These are phyloP conservation scores for Teunomyces cretensis DNA, from an alignment of 805 yeast species.

Conservation along the genomic window DNA sequence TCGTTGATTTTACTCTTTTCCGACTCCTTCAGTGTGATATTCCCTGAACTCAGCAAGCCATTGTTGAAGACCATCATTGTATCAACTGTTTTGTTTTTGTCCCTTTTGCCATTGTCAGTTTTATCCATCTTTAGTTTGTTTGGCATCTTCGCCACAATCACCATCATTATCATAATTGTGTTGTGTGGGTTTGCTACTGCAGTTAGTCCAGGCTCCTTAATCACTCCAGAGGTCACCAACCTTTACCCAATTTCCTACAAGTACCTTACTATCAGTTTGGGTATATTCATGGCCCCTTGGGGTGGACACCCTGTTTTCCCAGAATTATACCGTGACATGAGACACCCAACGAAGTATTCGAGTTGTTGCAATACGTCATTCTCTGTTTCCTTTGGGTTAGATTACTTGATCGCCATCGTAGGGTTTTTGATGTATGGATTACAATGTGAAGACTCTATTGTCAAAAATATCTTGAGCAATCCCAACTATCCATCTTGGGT, in stretches of 20 bases:
- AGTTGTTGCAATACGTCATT: conserved; percentile 58
- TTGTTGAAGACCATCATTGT: conserved; percentile 29
- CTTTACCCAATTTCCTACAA: conserved; percentile 57
- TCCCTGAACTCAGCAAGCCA: conserved; percentile 12
- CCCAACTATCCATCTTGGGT: conserved; percentile 51
- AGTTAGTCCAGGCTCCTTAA: conserved; percentile 71
- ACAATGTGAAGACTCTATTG: conserved; percentile 50
- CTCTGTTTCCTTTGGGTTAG: conserved; percentile 57
- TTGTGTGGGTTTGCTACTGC: conserved; percentile 63
- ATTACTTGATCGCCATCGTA: conserved; percentile 60
- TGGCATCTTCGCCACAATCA: conserved; percentile 70
- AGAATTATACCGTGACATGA: conserved; percentile 69
- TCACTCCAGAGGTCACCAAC: conserved; percentile 62
- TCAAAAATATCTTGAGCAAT: conserved; percentile 46
- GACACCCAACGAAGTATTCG: conserved; percentile 57
- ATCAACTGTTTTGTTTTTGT: conserved; percentile 40
- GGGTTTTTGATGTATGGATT: conserved; percentile 65
- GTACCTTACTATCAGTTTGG: conserved; percentile 59
- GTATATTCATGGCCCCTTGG: conserved; percentile 76
- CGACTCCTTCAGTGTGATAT: conserved; percentile 60
- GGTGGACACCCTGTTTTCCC: conserved; percentile 86
- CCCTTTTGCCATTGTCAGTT: conserved; percentile 73
- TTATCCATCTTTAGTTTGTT: conserved; percentile 66
- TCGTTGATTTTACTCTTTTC: conserved; percentile 79
- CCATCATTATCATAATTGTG: conserved; percentile 58